Percentiles rank a stretch among this genome's conserved stretches.
These are phyloP conservation scores for Bipolaris gigantea DNA, from an alignment of 2,329 filamentous ascomycete species.

Conservation along the genomic window DNA sequence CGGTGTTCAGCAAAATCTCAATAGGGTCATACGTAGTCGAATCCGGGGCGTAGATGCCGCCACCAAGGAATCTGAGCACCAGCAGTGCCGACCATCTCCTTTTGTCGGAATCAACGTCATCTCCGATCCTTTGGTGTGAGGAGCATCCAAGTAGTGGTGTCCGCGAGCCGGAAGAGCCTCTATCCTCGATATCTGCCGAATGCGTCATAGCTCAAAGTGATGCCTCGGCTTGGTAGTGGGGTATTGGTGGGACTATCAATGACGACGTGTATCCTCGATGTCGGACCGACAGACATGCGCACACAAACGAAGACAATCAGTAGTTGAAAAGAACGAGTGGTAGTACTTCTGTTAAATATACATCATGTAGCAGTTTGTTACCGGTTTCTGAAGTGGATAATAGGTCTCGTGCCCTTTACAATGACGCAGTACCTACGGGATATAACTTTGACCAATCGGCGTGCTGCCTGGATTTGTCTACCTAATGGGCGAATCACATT, in stretches of 20 bases:
- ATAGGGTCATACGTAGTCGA: constrained; percentile 44
- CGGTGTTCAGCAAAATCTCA: constrained; percentile 42
- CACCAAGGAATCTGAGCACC: constrained; percentile 36
- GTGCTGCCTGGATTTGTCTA: not conserved
- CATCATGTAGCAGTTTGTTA: not conserved
- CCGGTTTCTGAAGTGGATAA: constrained; percentile 1
- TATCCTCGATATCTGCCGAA: constrained; percentile 24
- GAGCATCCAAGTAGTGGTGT: constrained; percentile 26
- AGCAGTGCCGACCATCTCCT: constrained; percentile 10
- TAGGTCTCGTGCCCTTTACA: constrained; percentile 7
- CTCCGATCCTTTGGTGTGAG: constrained; percentile 9
- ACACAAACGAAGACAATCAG: no score
- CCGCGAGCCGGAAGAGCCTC: constrained; percentile 21
- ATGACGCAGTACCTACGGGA: constrained; percentile 7
- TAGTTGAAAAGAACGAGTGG: no score
- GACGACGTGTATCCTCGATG: not conserved
- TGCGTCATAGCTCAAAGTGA: constrained; percentile 21
- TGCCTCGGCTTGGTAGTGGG: not conserved
- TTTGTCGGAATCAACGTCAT: not conserved
- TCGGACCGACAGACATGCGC: constrained; percentile 2
- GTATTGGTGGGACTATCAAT: constrained; percentile 1
- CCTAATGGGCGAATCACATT: not conserved
- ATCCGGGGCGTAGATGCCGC: constrained; percentile 40
- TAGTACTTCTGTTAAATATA: not conserved
- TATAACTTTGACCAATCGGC: constrained; percentile 1